Evolutionary conservation across 2,329 filamentous ascomycete species (phyloP).

Genomic region (Xylariomycetidae sp.): DNA sequence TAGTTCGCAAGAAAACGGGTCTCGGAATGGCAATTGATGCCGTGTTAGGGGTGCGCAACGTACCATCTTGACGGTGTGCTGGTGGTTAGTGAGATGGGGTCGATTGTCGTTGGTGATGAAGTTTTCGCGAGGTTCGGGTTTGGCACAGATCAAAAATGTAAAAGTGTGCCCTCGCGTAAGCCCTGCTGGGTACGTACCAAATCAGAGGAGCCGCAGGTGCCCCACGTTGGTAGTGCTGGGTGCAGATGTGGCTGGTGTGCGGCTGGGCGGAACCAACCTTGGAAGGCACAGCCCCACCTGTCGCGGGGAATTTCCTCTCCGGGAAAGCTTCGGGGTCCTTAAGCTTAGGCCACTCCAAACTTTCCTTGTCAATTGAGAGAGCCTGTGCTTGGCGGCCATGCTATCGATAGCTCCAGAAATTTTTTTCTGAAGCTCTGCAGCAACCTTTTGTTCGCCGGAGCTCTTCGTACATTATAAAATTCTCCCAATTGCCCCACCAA

Average conservation of each 20-base stretch:
- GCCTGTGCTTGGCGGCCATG: no score
- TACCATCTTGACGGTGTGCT: constrained; percentile 52
- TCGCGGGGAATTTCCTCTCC: no score
- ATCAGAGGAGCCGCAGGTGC: no score
- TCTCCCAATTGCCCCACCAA: constrained; percentile 11
- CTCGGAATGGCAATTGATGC: background rate
- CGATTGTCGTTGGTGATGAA: constrained; percentile 44
- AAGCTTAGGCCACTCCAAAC: no score
- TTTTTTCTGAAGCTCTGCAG: constrained; percentile 13
- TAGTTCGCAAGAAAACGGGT: constrained; percentile 3
- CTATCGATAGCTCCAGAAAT: constrained; percentile 17
- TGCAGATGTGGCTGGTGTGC: no score
- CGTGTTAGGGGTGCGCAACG: constrained; percentile 2
- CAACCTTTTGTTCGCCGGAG: constrained; percentile 7
- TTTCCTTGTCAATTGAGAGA: constrained; percentile 5
- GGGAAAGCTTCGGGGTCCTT: no score
- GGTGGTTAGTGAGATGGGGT: constrained; percentile 45
- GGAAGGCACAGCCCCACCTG: no score
- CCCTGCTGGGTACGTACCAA: constrained; percentile 20
- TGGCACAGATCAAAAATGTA: constrained; percentile 36
- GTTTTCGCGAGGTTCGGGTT: constrained; percentile 36
- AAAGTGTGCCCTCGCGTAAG: constrained; percentile 42
- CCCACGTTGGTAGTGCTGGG: no score
- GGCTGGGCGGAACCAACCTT: no score
- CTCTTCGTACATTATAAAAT: constrained; percentile 3